Base-by-base conservation (phyloP, 768 basidiomycete species). In the Leucosporidium creatinivorum region DNA sequence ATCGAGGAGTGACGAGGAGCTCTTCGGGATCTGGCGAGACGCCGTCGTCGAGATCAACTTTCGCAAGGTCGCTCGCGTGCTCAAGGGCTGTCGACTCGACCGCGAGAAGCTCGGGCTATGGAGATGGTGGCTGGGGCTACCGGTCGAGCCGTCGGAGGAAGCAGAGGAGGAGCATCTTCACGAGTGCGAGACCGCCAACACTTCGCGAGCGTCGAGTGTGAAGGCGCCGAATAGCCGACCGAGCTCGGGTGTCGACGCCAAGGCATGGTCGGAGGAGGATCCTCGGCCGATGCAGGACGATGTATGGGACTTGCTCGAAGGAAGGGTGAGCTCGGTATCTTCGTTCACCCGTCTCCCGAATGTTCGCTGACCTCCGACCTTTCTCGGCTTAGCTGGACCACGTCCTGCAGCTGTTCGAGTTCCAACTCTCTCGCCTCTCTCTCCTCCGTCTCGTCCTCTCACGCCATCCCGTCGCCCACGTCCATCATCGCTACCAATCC, bases 261-360 rank as follows among this genome's bases (percentile, higher is more conserved):
- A 36, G 26, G 13, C n/a, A 1, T 39, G 51, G 26, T 26, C 17
- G 0, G 58, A 55, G 44, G 39, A 23, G 7, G 59, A n/a, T 23
- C 30, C n/a, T 23, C 23, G n/a, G 25, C 66, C 67, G 7, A 67
- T 63, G 15, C 4, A 49, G 2, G 65, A 68, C 18, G 70, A 72
- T 23, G 70, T 72, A 25, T 72, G 70, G 70, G 70, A 72, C 39
- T 31, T 72, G 4, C 31, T 72, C 48, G 70, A 72, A 50, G 31
- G 44, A 1, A 15, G 65, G n/a, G 70, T 72, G 57, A 55, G 70
- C 63, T 15, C 55, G 17, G 1, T 50, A 2, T 15, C 39, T 58
- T 30, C 33, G 23, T 39, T 36, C 9, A 1, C 5, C 47, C 19
- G 25, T 28, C 30, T 23, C 15, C 15, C 15, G 39, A 4, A 6